These are phyloP conservation scores for Metarhizium humberi DNA, from an alignment of 2,329 filamentous ascomycete species.

Conservation along the genomic window DNA sequence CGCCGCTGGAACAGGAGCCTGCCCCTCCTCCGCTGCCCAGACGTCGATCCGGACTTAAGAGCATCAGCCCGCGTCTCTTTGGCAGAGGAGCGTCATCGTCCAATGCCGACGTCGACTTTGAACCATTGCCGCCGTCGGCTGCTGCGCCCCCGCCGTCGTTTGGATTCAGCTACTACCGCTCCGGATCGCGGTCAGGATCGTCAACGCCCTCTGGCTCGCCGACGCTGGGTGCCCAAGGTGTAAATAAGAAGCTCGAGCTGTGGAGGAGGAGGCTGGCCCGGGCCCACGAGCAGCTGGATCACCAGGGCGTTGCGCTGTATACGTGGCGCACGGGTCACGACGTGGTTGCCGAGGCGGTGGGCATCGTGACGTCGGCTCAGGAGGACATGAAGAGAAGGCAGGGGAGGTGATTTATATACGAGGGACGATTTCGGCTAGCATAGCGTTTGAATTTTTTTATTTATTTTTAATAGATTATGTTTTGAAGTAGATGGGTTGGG, in stretches of 20 bases:
- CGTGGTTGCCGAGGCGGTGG: constrained; percentile 56
- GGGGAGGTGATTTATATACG: background rate
- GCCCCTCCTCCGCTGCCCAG: constrained; percentile 40
- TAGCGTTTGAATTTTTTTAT: background rate
- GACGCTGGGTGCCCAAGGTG: constrained; percentile 21
- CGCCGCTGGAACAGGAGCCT: constrained; percentile 11
- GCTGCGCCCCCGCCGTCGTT: constrained; percentile 10
- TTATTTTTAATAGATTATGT: no score
- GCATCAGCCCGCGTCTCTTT: constrained; percentile 21
- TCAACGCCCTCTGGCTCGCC: constrained; percentile 26
- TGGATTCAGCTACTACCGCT: constrained; percentile 14
- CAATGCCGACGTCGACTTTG: constrained; percentile 33
- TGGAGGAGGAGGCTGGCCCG: constrained; percentile 61
- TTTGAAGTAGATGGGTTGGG: no score
- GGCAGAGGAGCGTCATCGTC: constrained; percentile 20
- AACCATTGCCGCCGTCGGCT: constrained; percentile 26
- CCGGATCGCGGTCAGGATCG: constrained; percentile 20
- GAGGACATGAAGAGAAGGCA: constrained; percentile 24
- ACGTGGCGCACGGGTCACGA: constrained; percentile 68
- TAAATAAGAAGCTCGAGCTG: constrained; percentile 62
- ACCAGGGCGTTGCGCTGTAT: constrained; percentile 56
- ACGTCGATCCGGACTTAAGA: constrained; percentile 30
- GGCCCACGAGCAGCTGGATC: constrained; percentile 54
- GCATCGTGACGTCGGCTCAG: constrained; percentile 50
- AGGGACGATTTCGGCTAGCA: background rate